Evolutionary conservation across 2,329 filamentous ascomycete species (phyloP).

Genomic region (Talaromyces sp.): DNA sequence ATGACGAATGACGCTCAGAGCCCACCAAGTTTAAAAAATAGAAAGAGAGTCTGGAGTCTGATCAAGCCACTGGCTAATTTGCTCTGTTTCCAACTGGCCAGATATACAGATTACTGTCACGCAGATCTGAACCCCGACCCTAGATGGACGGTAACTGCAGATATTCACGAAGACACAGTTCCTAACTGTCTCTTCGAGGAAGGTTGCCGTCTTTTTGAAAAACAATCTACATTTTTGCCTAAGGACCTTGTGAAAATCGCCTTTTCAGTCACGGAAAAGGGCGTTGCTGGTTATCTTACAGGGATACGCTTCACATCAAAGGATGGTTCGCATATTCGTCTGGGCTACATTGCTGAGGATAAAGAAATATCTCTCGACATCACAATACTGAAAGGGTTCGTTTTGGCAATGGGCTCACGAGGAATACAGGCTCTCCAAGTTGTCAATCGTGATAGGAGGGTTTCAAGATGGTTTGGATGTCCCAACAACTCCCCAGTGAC

Average conservation of each 20-base stretch:
- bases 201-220: conserved; percentile 11
- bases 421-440: conserved; percentile 9
- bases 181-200: not conserved
- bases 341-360: not conserved
- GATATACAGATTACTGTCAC: not conserved
- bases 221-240: not conserved
- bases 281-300: conserved; percentile 1
- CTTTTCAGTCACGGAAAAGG: not conserved
- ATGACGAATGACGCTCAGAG: conserved; percentile 15
- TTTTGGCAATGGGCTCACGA: conserved; percentile 7
- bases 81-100: not conserved
- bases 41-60: conserved; percentile 14
- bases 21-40: conserved; percentile 17
- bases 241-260: conserved; percentile 2
- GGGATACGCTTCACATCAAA: conserved; percentile 8
- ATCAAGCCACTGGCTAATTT: not conserved
- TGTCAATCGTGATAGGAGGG: not conserved
- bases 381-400: not conserved
- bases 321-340: not conserved
- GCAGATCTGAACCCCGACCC: not conserved
- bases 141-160: conserved; percentile 4
- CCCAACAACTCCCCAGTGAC: conserved; percentile 5
- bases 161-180: conserved; percentile 11
- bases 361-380: not conserved
- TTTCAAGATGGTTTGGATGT: conserved; percentile 7